A percentile compares a stretch with the other conserved stretches of the same genome.
Evolutionary conservation across 2,329 filamentous ascomycete genomes (phyloP).

Genomic region (Acarospora socialis): DNA sequence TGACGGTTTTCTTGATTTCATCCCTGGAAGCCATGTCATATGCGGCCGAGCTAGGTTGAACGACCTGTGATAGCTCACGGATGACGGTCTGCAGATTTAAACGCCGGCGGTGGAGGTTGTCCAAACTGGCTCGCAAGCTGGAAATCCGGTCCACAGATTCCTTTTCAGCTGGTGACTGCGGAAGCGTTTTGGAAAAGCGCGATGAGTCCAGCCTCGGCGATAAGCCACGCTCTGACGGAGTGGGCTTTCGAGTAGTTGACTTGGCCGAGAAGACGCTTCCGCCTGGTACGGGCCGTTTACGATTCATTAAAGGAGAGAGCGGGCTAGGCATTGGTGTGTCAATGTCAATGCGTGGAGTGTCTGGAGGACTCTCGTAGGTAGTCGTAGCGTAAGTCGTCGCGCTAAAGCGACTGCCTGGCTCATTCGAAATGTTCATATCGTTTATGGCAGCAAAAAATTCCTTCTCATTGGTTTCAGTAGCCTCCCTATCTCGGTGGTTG

Average conservation of each 20-base stretch:
- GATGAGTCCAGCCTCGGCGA: conserved; percentile 9
- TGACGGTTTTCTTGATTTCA: conserved; percentile 49
- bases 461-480: conserved; percentile 6
- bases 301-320: conserved; percentile 25
- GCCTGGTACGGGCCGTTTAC: conserved; percentile 25
- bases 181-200: conserved; percentile 39
- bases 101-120: conserved; percentile 51
- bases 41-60: conserved; percentile 54
- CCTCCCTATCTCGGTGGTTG: too few species aligned
- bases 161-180: conserved; percentile 46
- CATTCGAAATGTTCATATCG: conserved; percentile 31
- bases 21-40: conserved; percentile 48
- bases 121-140: conserved; percentile 50
- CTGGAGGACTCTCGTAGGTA: conserved; percentile 26
- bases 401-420: conserved; percentile 49
- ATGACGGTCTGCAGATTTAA: conserved; percentile 60
- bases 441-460: conserved; percentile 12
- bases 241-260: conserved; percentile 28
- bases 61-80: conserved; percentile 62
- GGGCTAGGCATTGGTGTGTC: conserved; percentile 9
- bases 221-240: conserved; percentile 20
- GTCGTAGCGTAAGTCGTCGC: conserved; percentile 47
- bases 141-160: conserved; percentile 50
- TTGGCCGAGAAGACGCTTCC: conserved; percentile 19
- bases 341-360: conserved; percentile 24